A percentile compares a stretch with the other conserved stretches of the same genome.
phyloP scores from a whole-genome alignment of 164 flowering plant genomes.

The Dillenia suffruticosa region DNA sequence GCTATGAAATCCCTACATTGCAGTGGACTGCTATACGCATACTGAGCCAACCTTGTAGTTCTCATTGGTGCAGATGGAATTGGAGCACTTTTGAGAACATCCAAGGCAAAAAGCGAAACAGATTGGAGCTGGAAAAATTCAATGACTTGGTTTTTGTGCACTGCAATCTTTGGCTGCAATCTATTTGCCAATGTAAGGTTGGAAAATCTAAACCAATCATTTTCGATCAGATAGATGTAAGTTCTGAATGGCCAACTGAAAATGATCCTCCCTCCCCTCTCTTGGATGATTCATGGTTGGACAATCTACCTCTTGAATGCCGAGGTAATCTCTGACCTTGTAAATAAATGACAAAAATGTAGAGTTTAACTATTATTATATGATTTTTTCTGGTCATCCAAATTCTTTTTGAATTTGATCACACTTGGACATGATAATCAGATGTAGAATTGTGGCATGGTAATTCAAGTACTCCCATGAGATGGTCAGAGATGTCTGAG shows the following conservation, averaged over 20 bases:
- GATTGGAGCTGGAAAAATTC: constrained; percentile 48
- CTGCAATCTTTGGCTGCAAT: constrained; percentile 63
- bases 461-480: too few species aligned
- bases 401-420: too few species aligned
- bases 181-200: constrained; percentile 35
- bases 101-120: constrained; percentile 45
- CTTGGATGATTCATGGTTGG: constrained; percentile 68
- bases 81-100: constrained; percentile 56
- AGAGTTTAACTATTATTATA: too few species aligned
- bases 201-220: constrained; percentile 47
- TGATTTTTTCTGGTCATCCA: too few species aligned
- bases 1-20: constrained; percentile 61
- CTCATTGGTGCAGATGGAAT: constrained; percentile 70
- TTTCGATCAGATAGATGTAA: constrained; percentile 61
- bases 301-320: constrained; percentile 40
- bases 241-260: constrained; percentile 65
- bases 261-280: constrained; percentile 40
- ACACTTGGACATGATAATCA: too few species aligned
- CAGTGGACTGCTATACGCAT: constrained; percentile 59
- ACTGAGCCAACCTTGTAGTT: constrained; percentile 74
- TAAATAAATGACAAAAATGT: constrained; percentile 5
- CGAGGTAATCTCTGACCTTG: constrained; percentile 30
- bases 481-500: too few species aligned
- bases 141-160: constrained; percentile 67
- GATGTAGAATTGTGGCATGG: too few species aligned